These are phyloP conservation scores for Rostrohypoxylon terebratum DNA, from an alignment of 495 filamentous ascomycete genomes.

Conservation along the genomic window DNA sequence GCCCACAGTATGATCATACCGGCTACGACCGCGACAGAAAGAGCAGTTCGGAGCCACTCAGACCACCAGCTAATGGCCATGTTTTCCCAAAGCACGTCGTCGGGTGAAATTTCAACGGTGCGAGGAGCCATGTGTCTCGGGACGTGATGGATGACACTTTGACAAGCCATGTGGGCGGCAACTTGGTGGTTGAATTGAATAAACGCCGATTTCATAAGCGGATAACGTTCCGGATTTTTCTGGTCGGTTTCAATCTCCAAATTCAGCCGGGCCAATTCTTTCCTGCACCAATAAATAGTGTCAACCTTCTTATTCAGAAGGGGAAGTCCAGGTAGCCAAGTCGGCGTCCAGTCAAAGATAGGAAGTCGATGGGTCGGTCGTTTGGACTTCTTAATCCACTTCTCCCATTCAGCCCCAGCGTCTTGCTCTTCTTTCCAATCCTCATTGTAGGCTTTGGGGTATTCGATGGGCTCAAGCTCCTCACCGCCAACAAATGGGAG, in stretches of 20 bases:
- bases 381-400: conserved; percentile 82
- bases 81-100: conserved; percentile 97
- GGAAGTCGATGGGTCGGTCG: conserved; percentile 88
- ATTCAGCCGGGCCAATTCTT: conserved; percentile 89
- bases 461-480: conserved; percentile 64
- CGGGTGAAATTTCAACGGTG: conserved; percentile 89
- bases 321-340: conserved; percentile 82
- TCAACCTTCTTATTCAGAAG: conserved; percentile 91
- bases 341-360: conserved; percentile 74
- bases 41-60: conserved; percentile 77
- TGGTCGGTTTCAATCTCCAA: conserved; percentile 95
- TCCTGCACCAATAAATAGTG: conserved; percentile 90
- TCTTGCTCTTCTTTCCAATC: conserved; percentile 72
- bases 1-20: conserved; percentile 92
- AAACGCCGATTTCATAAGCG: conserved; percentile 97
- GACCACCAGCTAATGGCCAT: conserved; percentile 98
- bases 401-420: conserved; percentile 82
- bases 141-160: conserved; percentile 89
- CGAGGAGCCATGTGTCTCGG: conserved; percentile 96
- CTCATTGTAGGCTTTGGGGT: conserved; percentile 76
- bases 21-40: conserved; percentile 73
- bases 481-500: conserved; percentile 56
- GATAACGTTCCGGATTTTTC: conserved; percentile 84
- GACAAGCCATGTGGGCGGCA: conserved; percentile 97
- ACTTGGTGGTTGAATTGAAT: conserved; percentile 99